Evolutionary conservation across 2,329 filamentous ascomycete species (phyloP), one percentile per base, ranked within the genome.

Genomic region (Fusarium sp.): DNA sequence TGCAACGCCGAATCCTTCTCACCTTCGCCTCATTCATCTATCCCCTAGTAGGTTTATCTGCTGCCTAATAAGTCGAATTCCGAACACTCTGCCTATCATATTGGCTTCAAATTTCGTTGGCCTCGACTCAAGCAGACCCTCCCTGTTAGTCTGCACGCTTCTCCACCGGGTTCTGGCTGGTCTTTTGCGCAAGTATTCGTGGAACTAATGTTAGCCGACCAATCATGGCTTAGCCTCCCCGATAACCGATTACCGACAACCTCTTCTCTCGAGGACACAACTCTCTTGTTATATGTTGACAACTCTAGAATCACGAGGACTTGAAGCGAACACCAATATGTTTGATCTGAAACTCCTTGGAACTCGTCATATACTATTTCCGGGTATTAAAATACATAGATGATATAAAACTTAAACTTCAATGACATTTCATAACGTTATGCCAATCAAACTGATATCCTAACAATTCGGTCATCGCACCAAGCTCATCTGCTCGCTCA

Each of bases 211-310:
- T 66, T 71, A 59, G 67, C 57, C 55, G 60, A 59, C 74, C 74
- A 75, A 75, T 75, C 74, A 75, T 48, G 61, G 59, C 64, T 72
- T 75, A 73, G 74, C 57, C 61, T 58, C 54, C 63, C 74, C 74
- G 74, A 75, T 44, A 75, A 61, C 74, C 74, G 74, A 59, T 47
- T 42, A 59, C 74, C 74, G 72, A 75, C 61, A 75, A 76, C 74
- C 70, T 73, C 45, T 48, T 55, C 51, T 56, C 66, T 67, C 22
- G n/a, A 55, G 52, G 29, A 42, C 41, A 70, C 69, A 70, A 72
- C 46, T 67, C 41, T 53, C 22, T 54, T n/a, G 44, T 34, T 55
- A 51, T 65, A 52, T 47, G 51, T 45, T 52, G 54, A 56, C 49
- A 74, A 70, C 63, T 72, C 61, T 40, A 63, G 46, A 13, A 57